These are phyloP conservation scores for Globisporangium parvum DNA, from an alignment of 352 stramenopile genomes.

Conservation along the genomic window DNA sequence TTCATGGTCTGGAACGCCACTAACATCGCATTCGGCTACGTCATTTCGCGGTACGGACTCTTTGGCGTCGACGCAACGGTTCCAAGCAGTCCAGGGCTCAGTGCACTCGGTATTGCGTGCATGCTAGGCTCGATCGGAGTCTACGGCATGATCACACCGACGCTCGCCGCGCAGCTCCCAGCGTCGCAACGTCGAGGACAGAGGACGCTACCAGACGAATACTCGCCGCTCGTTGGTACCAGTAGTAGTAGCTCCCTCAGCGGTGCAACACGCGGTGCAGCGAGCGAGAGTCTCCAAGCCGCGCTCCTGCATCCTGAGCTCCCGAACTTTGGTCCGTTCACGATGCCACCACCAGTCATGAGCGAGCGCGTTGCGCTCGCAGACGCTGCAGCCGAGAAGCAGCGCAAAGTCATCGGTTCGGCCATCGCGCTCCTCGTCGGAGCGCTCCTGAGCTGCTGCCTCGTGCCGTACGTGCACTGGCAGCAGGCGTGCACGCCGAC, in stretches of 20 bases:
- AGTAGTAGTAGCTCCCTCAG: not conserved
- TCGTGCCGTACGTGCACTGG: slow-evolving; percentile 78
- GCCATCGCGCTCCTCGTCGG: slow-evolving; percentile 60
- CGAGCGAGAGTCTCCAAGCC: slow-evolving; percentile 36
- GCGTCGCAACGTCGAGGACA: not conserved
- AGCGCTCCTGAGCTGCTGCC: slow-evolving; percentile 62
- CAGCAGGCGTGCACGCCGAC: slow-evolving; percentile 47
- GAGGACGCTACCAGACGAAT: slow-evolving; percentile 14
- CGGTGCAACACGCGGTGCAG: not conserved
- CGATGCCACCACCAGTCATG: slow-evolving; percentile 50
- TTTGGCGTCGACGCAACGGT: slow-evolving; percentile 64
- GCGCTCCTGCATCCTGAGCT: slow-evolving; percentile 66
- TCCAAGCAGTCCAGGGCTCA: slow-evolving; percentile 44
- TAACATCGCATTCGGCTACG: slow-evolving; percentile 79
- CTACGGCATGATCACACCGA: slow-evolving; percentile 75
- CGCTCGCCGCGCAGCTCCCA: slow-evolving; percentile 20
- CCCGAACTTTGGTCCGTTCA: slow-evolving; percentile 79
- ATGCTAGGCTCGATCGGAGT: slow-evolving; percentile 78
- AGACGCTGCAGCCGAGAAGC: slow-evolving; percentile 44
- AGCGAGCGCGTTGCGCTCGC: slow-evolving; percentile 50
- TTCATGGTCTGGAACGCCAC: slow-evolving; percentile 88
- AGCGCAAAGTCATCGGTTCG: slow-evolving; percentile 54
- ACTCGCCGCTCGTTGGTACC: slow-evolving; percentile 24
- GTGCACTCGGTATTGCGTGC: slow-evolving; percentile 60
- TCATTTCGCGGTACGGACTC: slow-evolving; percentile 66